Percentiles rank a stretch among this genome's conserved stretches.
These are phyloP conservation scores for Spergularia bocconei DNA, from an alignment of 148 eudicot genomes.

Conservation along the genomic window DNA sequence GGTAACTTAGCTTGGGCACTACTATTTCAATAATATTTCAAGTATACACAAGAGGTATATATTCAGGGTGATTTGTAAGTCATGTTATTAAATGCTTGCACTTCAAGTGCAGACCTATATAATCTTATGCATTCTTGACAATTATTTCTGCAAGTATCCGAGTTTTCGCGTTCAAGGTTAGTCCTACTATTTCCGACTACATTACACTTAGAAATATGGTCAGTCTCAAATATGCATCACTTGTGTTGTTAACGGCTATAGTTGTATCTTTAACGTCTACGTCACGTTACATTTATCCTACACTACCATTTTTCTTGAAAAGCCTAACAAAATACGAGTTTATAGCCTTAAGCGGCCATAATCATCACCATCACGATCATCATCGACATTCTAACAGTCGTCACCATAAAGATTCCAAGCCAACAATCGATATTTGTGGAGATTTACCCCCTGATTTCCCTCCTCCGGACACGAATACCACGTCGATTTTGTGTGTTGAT, in stretches of 20 bases:
- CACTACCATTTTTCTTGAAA: constrained; percentile 23
- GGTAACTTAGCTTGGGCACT: constrained; percentile 14
- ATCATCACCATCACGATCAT: constrained; percentile 31
- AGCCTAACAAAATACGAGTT: constrained; percentile 10
- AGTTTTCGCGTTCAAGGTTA: too few relatives aligned
- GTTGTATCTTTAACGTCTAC: constrained; percentile 43
- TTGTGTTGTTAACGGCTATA: constrained; percentile 40
- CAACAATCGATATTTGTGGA: constrained; percentile 41
- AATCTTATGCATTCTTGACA: not conserved
- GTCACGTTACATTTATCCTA: constrained; percentile 29
- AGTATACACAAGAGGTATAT: constrained; percentile 16
- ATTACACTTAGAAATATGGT: constrained; percentile 24
- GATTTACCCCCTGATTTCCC: constrained; percentile 73
- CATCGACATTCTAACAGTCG: constrained; percentile 4
- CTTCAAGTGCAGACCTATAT: constrained; percentile 52
- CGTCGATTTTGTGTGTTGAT: constrained; percentile 68
- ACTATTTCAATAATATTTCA: not conserved
- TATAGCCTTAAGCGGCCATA: constrained; percentile 15
- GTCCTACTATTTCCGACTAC: not conserved
- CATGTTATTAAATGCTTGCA: constrained; percentile 58
- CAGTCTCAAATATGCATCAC: constrained; percentile 28
- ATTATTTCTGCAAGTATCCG: not conserved
- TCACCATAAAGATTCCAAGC: constrained; percentile 7
- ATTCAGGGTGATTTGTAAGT: constrained; percentile 66
- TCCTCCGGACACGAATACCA: constrained; percentile 61